phyloP scores from a whole-genome alignment of 192 early-diverging fungal species.

The Gorgonomyces haynaldii region DNA sequence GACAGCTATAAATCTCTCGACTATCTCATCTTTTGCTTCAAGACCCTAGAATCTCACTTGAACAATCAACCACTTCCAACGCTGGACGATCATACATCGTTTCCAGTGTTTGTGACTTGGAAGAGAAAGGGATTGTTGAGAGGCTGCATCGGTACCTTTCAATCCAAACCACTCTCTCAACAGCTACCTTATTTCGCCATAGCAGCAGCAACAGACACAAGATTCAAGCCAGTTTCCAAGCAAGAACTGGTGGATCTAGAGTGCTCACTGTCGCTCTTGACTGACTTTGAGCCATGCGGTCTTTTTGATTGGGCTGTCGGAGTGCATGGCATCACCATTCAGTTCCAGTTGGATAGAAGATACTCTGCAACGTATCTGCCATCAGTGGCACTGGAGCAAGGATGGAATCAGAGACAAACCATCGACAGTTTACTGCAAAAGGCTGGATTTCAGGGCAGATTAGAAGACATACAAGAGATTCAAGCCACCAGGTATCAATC shows the following conservation, averaged over 20 bases:
- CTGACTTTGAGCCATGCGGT: constrained; percentile 68
- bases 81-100: no score
- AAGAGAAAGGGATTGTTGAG: constrained; percentile 60
- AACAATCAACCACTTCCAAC: no score
- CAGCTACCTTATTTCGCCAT: constrained; percentile 36
- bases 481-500: no score
- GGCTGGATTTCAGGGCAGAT: constrained; percentile 58
- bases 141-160: constrained; percentile 92
- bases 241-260: constrained; percentile 53
- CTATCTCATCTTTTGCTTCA: no score
- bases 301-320: constrained; percentile 83
- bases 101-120: constrained; percentile 83
- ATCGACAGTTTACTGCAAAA: constrained; percentile 81
- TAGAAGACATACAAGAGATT: no score
- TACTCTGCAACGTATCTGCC: constrained; percentile 78
- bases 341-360: constrained; percentile 49
- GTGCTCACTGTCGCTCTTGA: constrained; percentile 78
- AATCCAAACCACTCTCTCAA: constrained; percentile 47
- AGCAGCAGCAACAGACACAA: constrained; percentile 58
- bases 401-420: constrained; percentile 75
- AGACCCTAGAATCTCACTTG: no score
- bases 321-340: constrained; percentile 87
- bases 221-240: constrained; percentile 68
- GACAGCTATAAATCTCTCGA: constrained; percentile 33
- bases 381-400: constrained; percentile 77